phyloP scores from a whole-genome alignment of 495 filamentous ascomycete species.

The Hyaloscypha bicolor region DNA sequence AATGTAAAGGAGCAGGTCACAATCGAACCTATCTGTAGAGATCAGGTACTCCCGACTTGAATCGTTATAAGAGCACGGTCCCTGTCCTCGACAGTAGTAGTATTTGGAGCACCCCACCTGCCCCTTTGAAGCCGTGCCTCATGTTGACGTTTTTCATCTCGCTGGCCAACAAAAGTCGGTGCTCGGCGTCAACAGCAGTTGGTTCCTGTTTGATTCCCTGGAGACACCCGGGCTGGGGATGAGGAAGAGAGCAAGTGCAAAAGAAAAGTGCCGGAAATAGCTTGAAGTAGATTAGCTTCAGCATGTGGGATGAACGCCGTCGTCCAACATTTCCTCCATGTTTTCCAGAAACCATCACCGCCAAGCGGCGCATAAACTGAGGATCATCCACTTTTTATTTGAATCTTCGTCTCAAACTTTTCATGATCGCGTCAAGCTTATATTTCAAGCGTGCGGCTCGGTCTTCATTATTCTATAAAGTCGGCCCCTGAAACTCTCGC shows the following conservation, averaged over 20 bases:
- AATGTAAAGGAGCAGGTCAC: background rate
- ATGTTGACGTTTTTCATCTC: slow-evolving; percentile 4
- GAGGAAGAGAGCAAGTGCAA: background rate
- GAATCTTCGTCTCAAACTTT: slow-evolving; percentile 2
- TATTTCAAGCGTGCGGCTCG: background rate
- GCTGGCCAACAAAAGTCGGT: background rate
- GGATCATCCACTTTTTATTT: background rate
- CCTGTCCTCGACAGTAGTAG: background rate
- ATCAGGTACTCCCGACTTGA: background rate
- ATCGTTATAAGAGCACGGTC: background rate
- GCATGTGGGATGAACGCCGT: background rate
- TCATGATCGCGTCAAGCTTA: slow-evolving; percentile 15
- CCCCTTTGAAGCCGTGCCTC: background rate
- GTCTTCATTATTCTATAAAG: background rate
- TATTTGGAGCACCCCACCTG: background rate
- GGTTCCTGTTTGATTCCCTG: slow-evolving; percentile 3
- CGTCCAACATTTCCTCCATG: background rate
- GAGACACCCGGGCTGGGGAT: background rate
- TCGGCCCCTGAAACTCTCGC: background rate
- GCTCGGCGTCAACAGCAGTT: background rate
- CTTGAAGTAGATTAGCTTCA: background rate
- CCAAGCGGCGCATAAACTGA: background rate
- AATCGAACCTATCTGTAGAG: background rate
- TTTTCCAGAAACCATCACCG: background rate
- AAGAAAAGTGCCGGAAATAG: background rate